phyloP scores from a whole-genome alignment of 768 basidiomycete species.

The Guyanaporus albipodus region DNA sequence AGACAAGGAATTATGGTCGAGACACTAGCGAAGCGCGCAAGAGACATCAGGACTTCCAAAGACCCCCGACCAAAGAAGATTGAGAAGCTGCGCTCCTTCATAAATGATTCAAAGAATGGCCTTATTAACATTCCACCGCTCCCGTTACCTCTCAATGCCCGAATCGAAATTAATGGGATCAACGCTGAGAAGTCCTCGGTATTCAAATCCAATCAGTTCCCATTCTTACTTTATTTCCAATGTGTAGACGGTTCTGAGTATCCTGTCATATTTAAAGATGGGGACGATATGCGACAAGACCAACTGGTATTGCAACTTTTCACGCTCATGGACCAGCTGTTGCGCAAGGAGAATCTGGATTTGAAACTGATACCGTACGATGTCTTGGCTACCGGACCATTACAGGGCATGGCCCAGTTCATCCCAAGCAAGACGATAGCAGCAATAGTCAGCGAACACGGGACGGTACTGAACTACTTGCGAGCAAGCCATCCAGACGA shows the following conservation, averaged over 20 bases:
- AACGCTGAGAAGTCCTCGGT: slow-evolving; percentile 89
- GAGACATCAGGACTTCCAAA: slow-evolving; percentile 84
- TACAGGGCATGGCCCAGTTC: slow-evolving; percentile 96
- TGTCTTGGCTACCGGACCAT: slow-evolving; percentile 86
- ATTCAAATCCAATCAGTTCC: slow-evolving; percentile 96
- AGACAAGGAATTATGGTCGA: slow-evolving; percentile 89
- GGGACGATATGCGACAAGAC: slow-evolving; percentile 98
- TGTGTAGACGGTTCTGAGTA: slow-evolving; percentile 82
- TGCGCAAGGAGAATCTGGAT: slow-evolving; percentile 94
- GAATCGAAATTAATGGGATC: slow-evolving; percentile 79
- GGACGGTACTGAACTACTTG: slow-evolving; percentile 83
- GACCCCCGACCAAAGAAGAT: slow-evolving; percentile 97
- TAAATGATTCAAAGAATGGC: slow-evolving; percentile 82
- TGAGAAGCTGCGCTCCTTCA: slow-evolving; percentile 82
- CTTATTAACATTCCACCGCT: slow-evolving; percentile 76
- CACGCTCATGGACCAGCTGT: slow-evolving; percentile 91
- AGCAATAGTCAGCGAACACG: slow-evolving; percentile 89
- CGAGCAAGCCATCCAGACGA: slow-evolving; percentile 87
- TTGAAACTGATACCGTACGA: slow-evolving; percentile 87
- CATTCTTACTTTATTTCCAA: slow-evolving; percentile 86
- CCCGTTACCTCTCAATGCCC: slow-evolving; percentile 89
- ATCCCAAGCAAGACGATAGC: slow-evolving; percentile 95
- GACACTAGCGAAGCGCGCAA: slow-evolving; percentile 78
- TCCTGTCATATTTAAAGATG: slow-evolving; percentile 97
- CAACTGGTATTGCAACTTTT: slow-evolving; percentile 98